Conservation (phyloP, 1,139 yeast genomes). For the Kodamaea fungicola region DNA sequence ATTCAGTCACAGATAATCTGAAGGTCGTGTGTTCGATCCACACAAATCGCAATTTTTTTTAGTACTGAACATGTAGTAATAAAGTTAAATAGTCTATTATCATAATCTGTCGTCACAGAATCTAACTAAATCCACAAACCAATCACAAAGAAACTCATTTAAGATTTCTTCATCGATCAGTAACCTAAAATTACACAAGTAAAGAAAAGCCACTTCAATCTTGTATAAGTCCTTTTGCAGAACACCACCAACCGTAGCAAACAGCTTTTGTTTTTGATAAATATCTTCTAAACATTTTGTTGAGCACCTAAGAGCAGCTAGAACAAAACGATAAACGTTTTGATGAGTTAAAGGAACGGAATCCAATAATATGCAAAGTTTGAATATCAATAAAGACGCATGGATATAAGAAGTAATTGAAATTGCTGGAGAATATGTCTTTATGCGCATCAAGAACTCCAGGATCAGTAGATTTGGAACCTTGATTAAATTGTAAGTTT, state of each 20-base stretch:
- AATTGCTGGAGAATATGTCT: conserved; percentile 41
- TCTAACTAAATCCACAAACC: conserved; percentile 25
- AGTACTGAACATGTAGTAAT: not conserved
- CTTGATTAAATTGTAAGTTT: conserved; percentile 33
- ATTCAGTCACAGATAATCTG: conserved; percentile 40
- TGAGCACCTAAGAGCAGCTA: conserved; percentile 45
- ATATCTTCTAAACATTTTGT: conserved; percentile 43
- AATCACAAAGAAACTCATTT: conserved; percentile 28
- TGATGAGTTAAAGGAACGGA: conserved; percentile 29
- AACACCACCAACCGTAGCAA: conserved; percentile 47
- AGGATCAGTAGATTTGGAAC: conserved; percentile 36
- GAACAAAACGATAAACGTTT: conserved; percentile 37
- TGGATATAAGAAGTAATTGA: conserved; percentile 42
- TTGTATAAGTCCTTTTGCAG: conserved; percentile 34
- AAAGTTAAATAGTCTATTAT: not conserved
- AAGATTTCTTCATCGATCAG: conserved; percentile 35
- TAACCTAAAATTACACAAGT: conserved; percentile 38
- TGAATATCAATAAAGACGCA: conserved; percentile 38
- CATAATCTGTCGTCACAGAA: conserved; percentile 17
- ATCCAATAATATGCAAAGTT: conserved; percentile 32
- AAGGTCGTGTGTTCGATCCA: conserved; percentile 59
- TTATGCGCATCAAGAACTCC: conserved; percentile 36
- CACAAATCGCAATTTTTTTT: conserved; percentile 19
- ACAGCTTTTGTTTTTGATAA: conserved; percentile 41
- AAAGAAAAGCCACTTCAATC: conserved; percentile 42